Percentiles rank a stretch among this genome's conserved stretches.
Conservation (phyloP, 208 protist genomes). For the Willaertia magna region DNA sequence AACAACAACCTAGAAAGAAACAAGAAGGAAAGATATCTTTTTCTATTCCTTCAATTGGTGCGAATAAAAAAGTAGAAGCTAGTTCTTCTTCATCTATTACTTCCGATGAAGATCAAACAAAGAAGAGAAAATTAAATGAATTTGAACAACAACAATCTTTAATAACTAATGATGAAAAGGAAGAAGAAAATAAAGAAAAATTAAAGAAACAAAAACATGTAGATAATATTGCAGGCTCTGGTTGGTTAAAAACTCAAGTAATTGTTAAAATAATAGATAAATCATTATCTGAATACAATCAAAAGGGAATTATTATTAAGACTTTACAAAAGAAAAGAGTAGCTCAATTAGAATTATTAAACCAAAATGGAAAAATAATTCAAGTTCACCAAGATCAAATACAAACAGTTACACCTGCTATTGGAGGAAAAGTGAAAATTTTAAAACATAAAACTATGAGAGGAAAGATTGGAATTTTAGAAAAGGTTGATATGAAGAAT, state of each 20-base stretch:
- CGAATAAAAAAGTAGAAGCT: neutral
- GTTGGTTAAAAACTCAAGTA: conserved; percentile 11
- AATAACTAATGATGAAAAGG: neutral
- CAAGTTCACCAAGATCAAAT: conserved; percentile 14
- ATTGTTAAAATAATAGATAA: conserved; percentile 14
- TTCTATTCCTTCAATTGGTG: neutral
- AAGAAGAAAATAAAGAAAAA: neutral
- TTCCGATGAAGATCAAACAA: neutral
- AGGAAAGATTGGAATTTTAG: neutral
- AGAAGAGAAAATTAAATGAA: neutral
- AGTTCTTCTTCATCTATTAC: neutral
- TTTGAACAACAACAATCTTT: neutral
- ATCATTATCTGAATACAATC: conserved; percentile 9
- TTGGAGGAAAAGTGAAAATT: conserved; percentile 6
- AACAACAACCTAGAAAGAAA: neutral
- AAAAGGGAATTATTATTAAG: conserved; percentile 11
- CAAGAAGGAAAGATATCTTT: neutral
- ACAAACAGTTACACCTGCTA: conserved; percentile 17
- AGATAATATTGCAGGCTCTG: neutral
- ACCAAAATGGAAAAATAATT: neutral
- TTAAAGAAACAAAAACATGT: neutral
- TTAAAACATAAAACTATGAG: neutral
- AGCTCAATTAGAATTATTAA: neutral
- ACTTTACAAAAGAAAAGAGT: neutral
- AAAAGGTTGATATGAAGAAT: neutral